A percentile compares a stretch with the other conserved stretches of the same genome.
These are phyloP conservation scores for Cryptococcus maquisensis DNA, from an alignment of 1,284 basidiomycete species.

Conservation along the genomic window DNA sequence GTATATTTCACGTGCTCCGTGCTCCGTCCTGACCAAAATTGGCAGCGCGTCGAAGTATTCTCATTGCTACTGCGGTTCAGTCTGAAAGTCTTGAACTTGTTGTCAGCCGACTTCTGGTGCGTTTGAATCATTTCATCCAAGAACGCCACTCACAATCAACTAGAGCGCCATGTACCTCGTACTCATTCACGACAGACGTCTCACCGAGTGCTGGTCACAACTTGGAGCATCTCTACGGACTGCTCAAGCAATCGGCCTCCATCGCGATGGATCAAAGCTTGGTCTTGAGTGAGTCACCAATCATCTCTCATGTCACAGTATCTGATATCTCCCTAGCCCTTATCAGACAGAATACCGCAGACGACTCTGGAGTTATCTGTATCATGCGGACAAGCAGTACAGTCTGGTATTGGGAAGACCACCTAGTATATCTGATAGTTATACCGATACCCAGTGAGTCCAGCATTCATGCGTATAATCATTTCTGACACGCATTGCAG, in stretches of 20 bases:
- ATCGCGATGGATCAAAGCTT: conserved; percentile 83
- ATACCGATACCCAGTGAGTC: conserved; percentile 43
- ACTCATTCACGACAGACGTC: conserved; percentile 54
- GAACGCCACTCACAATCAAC: not conserved
- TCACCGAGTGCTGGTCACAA: conserved; percentile 85
- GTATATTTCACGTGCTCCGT: not conserved
- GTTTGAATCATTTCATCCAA: conserved; percentile 27
- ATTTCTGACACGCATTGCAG: conserved; percentile 51
- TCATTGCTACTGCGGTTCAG: conserved; percentile 84
- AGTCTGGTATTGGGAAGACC: conserved; percentile 88
- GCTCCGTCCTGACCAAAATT: not conserved
- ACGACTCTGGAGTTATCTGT: conserved; percentile 88
- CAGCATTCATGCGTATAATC: not conserved
- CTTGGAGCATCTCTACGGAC: conserved; percentile 87
- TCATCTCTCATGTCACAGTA: not conserved
- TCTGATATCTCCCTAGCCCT: conserved; percentile 50
- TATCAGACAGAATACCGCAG: conserved; percentile 82
- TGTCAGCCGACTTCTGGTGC: conserved; percentile 75
- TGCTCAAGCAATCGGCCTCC: conserved; percentile 87
- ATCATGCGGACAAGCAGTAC: conserved; percentile 73
- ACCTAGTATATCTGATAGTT: conserved; percentile 56
- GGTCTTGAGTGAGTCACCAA: conserved; percentile 53
- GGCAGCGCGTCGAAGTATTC: conserved; percentile 72
- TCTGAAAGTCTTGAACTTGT: conserved; percentile 85
- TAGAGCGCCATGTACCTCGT: conserved; percentile 88